Evolutionary conservation across 352 stramenopile species (phyloP).

Genomic region (Globisporangium perplexum): DNA sequence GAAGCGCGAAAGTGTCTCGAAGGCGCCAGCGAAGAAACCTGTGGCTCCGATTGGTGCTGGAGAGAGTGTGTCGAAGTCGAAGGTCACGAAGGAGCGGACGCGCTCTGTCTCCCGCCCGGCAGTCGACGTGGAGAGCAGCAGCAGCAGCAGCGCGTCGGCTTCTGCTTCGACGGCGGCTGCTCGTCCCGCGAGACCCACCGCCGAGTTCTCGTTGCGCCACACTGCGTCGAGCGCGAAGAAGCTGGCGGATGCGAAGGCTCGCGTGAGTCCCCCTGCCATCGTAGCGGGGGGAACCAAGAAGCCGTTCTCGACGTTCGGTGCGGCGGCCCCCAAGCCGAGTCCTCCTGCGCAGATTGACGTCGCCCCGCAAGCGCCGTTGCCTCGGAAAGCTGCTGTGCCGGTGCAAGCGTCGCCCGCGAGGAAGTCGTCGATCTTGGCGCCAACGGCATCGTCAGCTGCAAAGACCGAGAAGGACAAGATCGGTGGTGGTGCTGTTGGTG

Average conservation of each 20-base stretch:
- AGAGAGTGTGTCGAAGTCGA: neutral
- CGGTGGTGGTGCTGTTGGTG: neutral
- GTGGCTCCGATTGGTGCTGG: too few species aligned
- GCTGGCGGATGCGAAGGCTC: constrained; percentile 5
- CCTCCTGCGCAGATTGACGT: neutral
- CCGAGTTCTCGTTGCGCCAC: constrained; percentile 3
- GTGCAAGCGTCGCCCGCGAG: constrained; percentile 5
- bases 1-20: neutral
- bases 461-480: constrained; percentile 2
- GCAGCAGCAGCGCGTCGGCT: neutral
- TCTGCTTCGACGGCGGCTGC: neutral
- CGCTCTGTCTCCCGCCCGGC: neutral
- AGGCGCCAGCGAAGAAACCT: neutral
- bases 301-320: neutral
- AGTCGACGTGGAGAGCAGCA: neutral
- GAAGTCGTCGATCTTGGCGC: constrained; percentile 4
- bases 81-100: neutral
- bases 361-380: neutral
- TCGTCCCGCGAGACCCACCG: neutral
- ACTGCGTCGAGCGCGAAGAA: constrained; percentile 12
- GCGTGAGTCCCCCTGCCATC: neutral
- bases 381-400: constrained; percentile 9
- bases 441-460: neutral
- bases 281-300: neutral
- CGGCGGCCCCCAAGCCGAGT: constrained; percentile 1